These are phyloP conservation scores for Cenococcum geophilum DNA, from an alignment of 495 filamentous ascomycete species.

Conservation along the genomic window DNA sequence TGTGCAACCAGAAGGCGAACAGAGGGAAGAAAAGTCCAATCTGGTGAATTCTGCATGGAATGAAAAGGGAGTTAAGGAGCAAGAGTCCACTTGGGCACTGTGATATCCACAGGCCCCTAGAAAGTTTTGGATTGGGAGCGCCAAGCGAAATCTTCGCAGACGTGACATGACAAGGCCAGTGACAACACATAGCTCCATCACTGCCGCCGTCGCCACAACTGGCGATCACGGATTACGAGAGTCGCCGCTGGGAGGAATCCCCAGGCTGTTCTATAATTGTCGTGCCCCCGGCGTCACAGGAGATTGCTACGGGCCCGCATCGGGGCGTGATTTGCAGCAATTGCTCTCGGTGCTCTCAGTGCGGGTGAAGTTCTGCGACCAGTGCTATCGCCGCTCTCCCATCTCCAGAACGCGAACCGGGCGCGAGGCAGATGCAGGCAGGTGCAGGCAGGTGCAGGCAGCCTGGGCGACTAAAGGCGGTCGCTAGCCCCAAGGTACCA, in stretches of 20 bases:
- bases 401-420: background rate
- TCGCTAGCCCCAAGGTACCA: background rate
- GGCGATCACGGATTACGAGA: background rate
- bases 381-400: too few species aligned
- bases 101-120: background rate
- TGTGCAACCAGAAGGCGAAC: background rate
- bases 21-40: background rate
- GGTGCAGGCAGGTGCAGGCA: constrained; percentile 1
- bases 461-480: background rate
- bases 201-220: background rate
- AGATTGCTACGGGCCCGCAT: too few species aligned
- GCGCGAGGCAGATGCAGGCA: background rate
- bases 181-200: constrained; percentile 2
- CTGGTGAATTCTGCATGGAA: background rate
- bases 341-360: too few species aligned
- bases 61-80: background rate
- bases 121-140: background rate
- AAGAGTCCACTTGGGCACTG: background rate
- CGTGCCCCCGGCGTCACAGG: too few species aligned
- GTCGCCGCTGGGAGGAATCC: background rate
- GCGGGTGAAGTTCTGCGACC: too few species aligned
- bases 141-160: background rate
- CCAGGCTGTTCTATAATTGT: too few species aligned
- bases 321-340: background rate
- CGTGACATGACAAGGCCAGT: background rate